Conservation (phyloP, 2,329 filamentous ascomycete species). For the Ambrosiella beaveri region DNA sequence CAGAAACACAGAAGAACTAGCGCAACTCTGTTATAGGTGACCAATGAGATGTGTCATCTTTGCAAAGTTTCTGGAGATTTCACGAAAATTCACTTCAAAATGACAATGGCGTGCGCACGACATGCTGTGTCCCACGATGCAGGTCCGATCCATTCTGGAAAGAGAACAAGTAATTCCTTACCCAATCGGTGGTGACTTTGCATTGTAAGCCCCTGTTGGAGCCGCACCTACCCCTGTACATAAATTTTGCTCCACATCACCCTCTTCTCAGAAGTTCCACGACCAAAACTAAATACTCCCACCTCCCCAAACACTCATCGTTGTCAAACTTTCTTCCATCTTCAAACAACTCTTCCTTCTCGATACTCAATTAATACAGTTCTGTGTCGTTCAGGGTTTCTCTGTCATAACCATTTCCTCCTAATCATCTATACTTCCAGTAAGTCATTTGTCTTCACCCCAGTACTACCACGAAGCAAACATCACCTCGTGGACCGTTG, state of each 20-base stretch:
- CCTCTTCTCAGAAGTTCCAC: neutral
- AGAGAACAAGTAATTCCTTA: neutral
- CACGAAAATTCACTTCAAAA: neutral
- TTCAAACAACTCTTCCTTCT: neutral
- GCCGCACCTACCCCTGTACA: neutral
- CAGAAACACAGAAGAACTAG: no score
- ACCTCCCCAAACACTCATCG: neutral
- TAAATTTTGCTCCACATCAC: neutral
- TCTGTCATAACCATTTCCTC: neutral
- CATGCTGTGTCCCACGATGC: neutral
- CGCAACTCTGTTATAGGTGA: no score
- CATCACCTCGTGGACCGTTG: neutral
- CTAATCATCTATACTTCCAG: conserved; percentile 1
- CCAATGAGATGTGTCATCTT: no score
- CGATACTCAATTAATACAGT: neutral
- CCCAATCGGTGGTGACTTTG: neutral
- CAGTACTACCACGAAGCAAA: neutral
- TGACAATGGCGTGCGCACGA: neutral
- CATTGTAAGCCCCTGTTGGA: neutral
- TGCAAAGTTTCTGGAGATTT: no score
- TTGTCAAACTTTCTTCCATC: neutral
- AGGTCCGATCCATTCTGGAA: neutral
- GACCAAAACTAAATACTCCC: neutral
- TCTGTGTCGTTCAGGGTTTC: neutral
- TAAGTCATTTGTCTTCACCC: neutral